A percentile compares a stretch with the other conserved stretches of the same genome.
phyloP scores from a whole-genome alignment of 495 filamentous ascomycete genomes.

The Parachaetomium inaequale region DNA sequence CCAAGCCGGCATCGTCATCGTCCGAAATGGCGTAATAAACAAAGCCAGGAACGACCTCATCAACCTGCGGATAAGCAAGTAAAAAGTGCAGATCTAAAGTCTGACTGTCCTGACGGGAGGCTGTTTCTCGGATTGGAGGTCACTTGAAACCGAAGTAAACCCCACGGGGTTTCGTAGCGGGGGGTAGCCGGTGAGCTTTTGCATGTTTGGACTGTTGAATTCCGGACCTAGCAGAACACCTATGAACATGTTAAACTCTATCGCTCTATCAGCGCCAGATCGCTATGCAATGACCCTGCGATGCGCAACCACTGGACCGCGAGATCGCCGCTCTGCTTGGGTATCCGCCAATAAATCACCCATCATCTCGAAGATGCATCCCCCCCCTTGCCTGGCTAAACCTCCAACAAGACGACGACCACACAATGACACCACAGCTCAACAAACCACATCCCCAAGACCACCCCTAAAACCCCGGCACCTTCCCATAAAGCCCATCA shows the following conservation, averaged over 20 bases:
- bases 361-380: not conserved
- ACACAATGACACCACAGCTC: too few species aligned
- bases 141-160: too few species aligned
- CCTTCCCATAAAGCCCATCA: conserved; percentile 53
- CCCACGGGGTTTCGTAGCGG: too few species aligned
- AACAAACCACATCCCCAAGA: not conserved
- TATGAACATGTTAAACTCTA: conserved; percentile 4
- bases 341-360: not conserved
- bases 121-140: too few species aligned
- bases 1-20: not conserved
- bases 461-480: conserved; percentile 28
- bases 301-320: conserved; percentile 5
- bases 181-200: too few species aligned
- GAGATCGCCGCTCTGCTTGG: not conserved
- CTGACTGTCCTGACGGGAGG: too few species aligned
- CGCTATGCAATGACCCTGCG: conserved; percentile 16
- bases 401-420: not conserved
- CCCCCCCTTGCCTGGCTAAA: not conserved
- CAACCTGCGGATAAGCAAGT: too few species aligned
- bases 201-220: too few species aligned
- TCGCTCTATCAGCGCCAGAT: conserved; percentile 7
- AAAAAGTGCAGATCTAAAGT: too few species aligned
- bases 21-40: too few species aligned
- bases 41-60: too few species aligned
- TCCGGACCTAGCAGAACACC: too few species aligned